Evolutionary conservation across 495 filamentous ascomycete species (phyloP).

Genomic region (Apodospora peruviana): DNA sequence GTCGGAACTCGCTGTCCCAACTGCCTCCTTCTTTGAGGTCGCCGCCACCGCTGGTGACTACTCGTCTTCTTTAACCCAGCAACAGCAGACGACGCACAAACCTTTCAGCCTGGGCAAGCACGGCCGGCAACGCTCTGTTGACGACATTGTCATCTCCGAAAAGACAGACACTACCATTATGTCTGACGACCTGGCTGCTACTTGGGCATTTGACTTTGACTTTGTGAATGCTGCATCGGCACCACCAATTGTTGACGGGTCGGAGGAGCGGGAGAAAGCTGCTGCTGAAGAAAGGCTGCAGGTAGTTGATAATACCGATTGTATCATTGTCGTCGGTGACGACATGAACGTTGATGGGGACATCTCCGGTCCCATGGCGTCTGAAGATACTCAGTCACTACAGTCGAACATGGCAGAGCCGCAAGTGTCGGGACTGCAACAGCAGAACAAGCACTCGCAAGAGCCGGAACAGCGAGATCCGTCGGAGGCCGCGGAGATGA

Average conservation of each 20-base stretch:
- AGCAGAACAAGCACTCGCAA: too few species aligned
- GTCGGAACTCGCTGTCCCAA: background rate
- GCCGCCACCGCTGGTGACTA: too few species aligned
- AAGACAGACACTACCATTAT: background rate
- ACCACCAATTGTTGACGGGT: too few species aligned
- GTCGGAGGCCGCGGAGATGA: constrained; percentile 14
- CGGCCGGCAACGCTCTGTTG: background rate
- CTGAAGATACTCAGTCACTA: too few species aligned
- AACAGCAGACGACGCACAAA: background rate
- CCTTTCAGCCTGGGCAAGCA: background rate
- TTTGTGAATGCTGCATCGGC: constrained; percentile 10
- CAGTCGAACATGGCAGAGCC: too few species aligned
- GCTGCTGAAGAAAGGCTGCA: too few species aligned
- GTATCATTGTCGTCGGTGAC: too few species aligned
- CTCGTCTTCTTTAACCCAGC: too few species aligned
- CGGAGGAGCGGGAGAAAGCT: too few species aligned
- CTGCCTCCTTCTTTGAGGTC: background rate
- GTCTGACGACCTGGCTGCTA: background rate
- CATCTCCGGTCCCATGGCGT: too few species aligned
- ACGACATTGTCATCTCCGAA: background rate
- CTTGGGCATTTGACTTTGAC: constrained; percentile 6
- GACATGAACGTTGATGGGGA: background rate
- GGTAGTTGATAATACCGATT: too few species aligned
- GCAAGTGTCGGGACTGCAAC: too few species aligned
- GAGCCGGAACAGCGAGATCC: constrained; percentile 7